Conservation (phyloP, 2,329 filamentous ascomycete genomes). For the Aspergillus latus region DNA sequence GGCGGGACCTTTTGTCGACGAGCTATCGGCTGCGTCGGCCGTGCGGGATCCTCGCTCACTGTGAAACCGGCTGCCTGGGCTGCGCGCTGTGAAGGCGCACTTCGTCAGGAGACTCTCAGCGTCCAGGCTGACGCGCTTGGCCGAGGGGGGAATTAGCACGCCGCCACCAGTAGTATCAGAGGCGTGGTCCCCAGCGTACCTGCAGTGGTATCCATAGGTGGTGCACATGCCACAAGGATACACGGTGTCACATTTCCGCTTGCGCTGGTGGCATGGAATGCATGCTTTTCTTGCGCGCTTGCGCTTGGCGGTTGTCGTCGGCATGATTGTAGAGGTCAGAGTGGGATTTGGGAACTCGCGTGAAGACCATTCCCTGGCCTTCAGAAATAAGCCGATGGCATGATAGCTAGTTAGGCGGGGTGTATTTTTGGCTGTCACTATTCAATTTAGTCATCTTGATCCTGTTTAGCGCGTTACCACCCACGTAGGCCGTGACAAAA, state of each 20-base stretch:
- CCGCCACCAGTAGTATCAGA: neutral
- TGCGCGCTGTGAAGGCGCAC: too few species aligned
- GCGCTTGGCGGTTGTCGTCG: conserved; percentile 23
- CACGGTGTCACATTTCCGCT: conserved; percentile 19
- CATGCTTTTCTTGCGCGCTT: conserved; percentile 34
- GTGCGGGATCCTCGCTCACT: neutral
- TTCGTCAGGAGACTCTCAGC: too few species aligned
- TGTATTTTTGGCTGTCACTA: too few species aligned
- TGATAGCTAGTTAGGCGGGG: too few species aligned
- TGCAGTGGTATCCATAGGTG: conserved; percentile 31
- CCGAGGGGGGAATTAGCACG: conserved; percentile 2
- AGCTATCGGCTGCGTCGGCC: neutral
- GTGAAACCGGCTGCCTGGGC: neutral
- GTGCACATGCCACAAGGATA: conserved; percentile 34
- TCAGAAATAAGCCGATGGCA: too few species aligned
- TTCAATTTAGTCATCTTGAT: too few species aligned
- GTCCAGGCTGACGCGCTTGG: conserved; percentile 14
- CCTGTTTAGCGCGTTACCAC: too few species aligned
- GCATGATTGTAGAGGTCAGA: conserved; percentile 15
- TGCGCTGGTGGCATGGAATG: conserved; percentile 12
- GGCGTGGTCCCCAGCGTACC: conserved; percentile 22
- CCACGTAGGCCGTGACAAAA: too few species aligned
- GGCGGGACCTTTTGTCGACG: conserved; percentile 19
- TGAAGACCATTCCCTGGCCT: too few species aligned
- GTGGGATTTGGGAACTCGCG: too few species aligned